Percentiles rank a stretch among this genome's conserved stretches.
Conservation (phyloP, 164 flowering plant genomes). For the Warburgia ugandensis region DNA sequence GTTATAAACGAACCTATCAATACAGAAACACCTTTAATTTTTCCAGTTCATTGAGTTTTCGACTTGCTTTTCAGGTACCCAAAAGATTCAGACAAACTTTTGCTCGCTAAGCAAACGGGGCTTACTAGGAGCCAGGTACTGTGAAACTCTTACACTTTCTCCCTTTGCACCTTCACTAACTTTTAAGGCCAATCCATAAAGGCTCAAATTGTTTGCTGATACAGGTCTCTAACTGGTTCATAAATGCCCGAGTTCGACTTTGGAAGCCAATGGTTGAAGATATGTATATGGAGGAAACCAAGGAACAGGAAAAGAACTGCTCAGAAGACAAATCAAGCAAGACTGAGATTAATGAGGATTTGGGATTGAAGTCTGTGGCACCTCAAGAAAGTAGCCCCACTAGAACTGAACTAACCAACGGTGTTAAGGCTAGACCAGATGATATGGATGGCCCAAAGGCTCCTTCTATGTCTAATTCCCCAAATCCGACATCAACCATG, state of each 20-base stretch:
- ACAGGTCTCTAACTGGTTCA: constrained; percentile 98
- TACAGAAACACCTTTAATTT: neutral
- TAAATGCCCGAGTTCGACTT: constrained; percentile 92
- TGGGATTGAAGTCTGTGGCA: constrained; percentile 29
- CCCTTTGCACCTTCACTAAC: constrained; percentile 9
- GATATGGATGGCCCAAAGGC: constrained; percentile 21
- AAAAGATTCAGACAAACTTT: constrained; percentile 86
- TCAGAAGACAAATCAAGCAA: constrained; percentile 44
- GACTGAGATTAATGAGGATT: constrained; percentile 42
- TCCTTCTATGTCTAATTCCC: constrained; percentile 25
- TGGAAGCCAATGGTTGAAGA: constrained; percentile 99
- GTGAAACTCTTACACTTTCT: neutral
- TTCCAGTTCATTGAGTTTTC: neutral
- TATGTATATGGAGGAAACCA: constrained; percentile 86
- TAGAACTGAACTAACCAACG: constrained; percentile 16
- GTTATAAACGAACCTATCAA: neutral
- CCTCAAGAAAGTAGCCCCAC: constrained; percentile 29
- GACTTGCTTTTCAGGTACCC: constrained; percentile 71
- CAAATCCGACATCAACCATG: constrained; percentile 28
- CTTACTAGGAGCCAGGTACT: constrained; percentile 91
- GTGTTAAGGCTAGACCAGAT: constrained; percentile 23
- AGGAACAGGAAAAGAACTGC: constrained; percentile 58
- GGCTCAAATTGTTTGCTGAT: constrained; percentile 1
- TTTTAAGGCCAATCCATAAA: constrained; percentile 6
- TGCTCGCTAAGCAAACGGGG: constrained; percentile 96